Evolutionary conservation across 305 asterid genomes (phyloP).

Genomic region (Rubia occidens): DNA sequence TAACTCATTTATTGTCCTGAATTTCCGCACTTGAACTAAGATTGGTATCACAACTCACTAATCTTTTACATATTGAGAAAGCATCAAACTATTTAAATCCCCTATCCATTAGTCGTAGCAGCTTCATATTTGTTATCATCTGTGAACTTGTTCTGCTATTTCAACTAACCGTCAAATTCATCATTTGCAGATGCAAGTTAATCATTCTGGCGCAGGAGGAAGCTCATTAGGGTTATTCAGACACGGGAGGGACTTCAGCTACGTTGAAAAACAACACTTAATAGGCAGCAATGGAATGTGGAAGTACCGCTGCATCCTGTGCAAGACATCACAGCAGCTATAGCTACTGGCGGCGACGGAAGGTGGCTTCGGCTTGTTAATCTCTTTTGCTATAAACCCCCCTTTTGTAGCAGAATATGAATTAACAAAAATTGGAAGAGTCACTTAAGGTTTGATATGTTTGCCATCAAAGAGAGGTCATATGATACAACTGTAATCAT

Average conservation of each 20-base stretch:
- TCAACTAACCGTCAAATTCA: neutral
- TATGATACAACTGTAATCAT: neutral
- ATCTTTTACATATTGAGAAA: neutral
- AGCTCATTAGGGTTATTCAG: neutral
- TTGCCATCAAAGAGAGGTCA: neutral
- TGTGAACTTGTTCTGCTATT: neutral
- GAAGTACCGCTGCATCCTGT: neutral
- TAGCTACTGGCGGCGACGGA: neutral
- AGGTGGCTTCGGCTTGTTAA: neutral
- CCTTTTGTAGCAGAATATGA: neutral
- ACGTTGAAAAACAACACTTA: neutral
- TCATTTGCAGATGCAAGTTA: neutral
- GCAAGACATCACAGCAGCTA: neutral
- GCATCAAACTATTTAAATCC: neutral
- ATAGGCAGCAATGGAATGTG: neutral
- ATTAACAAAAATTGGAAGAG: neutral
- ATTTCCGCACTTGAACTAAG: neutral
- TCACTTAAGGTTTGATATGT: neutral
- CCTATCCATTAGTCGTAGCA: neutral
- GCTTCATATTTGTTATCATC: neutral
- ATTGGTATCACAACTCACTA: neutral
- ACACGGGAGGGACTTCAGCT: neutral
- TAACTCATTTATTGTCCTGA: neutral
- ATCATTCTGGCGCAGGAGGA: neutral
- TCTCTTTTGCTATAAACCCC: neutral